These are phyloP conservation scores for Aurantiochytrium sp. DNA, from an alignment of 108 stramenopile genomes.

Conservation along the genomic window DNA sequence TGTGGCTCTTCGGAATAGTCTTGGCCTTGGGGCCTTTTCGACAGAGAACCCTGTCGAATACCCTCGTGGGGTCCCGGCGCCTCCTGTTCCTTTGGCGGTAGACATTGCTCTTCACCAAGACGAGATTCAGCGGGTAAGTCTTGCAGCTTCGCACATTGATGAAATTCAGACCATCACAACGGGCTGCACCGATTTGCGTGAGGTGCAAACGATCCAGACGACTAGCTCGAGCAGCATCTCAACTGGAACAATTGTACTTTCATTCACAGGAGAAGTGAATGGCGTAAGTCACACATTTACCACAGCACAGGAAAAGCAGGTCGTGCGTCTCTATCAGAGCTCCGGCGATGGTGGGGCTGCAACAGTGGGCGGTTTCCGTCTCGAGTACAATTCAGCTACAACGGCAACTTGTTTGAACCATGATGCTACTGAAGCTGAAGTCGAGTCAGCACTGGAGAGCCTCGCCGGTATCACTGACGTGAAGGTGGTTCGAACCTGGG, in stretches of 20 bases:
- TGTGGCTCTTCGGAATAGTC: slow-evolving; percentile 30
- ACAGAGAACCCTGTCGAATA: slow-evolving; percentile 28
- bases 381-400: neutral
- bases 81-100: slow-evolving; percentile 35
- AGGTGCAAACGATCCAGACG: slow-evolving; percentile 59
- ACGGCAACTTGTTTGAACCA: slow-evolving; percentile 46
- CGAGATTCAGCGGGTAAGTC: slow-evolving; percentile 58
- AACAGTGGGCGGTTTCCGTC: neutral
- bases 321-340: neutral
- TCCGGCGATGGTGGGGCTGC: neutral
- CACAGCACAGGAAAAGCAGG: neutral
- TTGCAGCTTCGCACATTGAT: slow-evolving; percentile 57
- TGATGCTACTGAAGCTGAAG: slow-evolving; percentile 45
- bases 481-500: neutral
- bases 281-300: neutral
- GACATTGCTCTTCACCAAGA: slow-evolving; percentile 49
- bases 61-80: slow-evolving; percentile 42
- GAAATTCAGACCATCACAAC: slow-evolving; percentile 65
- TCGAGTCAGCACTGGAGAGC: slow-evolving; percentile 54
- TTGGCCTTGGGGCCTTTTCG: slow-evolving; percentile 47
- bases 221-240: slow-evolving; percentile 24
- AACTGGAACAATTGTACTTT: neutral
- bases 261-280: neutral
- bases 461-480: slow-evolving; percentile 20
- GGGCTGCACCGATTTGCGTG: slow-evolving; percentile 51